These are phyloP conservation scores for Alnus rubra DNA, from an alignment of 306 rosid species.

Conservation along the genomic window DNA sequence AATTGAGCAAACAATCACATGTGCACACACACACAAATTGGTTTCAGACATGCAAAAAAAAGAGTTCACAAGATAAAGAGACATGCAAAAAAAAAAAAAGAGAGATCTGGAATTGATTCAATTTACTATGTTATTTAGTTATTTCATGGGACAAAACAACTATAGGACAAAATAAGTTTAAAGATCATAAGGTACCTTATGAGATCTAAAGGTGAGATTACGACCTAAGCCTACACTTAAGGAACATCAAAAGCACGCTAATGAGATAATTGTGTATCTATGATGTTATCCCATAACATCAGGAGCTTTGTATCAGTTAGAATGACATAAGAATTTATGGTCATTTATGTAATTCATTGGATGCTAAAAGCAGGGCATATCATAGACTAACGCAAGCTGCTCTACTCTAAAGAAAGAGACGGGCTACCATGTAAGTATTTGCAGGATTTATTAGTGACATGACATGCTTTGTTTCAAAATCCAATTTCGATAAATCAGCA, in stretches of 20 bases:
- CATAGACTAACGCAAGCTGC: background rate
- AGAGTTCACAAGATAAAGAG: background rate
- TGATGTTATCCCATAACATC: background rate
- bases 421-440: slow-evolving; percentile 84
- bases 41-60: background rate
- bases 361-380: background rate
- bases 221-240: background rate
- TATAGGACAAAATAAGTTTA: background rate
- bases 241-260: slow-evolving; percentile 12
- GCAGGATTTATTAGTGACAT: slow-evolving; percentile 91
- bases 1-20: background rate
- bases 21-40: background rate
- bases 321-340: background rate
- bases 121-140: background rate
- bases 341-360: background rate
- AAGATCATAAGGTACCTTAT: slow-evolving; percentile 6
- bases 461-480: slow-evolving; percentile 68
- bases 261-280: background rate
- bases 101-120: background rate
- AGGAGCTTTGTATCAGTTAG: background rate
- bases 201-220: slow-evolving; percentile 6
- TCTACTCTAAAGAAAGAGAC: slow-evolving; percentile 14
- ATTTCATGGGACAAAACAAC: background rate
- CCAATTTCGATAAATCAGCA: slow-evolving; percentile 72
- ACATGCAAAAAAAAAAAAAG: no score